A percentile compares a stretch with the other conserved stretches of the same genome.
Evolutionary conservation across 2,329 filamentous ascomycete species (phyloP).

Genomic region (Xylariales sp.): DNA sequence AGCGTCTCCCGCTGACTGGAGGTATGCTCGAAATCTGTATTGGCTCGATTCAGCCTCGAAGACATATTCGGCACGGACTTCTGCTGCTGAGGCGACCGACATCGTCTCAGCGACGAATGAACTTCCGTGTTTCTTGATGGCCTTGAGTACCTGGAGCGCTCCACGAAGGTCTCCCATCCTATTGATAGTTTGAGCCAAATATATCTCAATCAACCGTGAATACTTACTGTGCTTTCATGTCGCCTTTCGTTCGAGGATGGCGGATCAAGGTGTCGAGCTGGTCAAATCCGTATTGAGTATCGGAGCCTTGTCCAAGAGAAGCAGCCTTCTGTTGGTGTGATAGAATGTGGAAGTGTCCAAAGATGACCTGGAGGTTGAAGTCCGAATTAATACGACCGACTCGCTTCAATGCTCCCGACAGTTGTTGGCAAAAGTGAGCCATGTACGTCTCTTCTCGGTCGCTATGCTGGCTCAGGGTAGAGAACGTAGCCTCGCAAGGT

Average conservation of each 20-base stretch:
- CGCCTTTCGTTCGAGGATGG: constrained; percentile 5
- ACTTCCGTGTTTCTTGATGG: constrained; percentile 1
- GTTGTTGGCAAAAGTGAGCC: constrained; percentile 1
- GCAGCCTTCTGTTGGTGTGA: background rate
- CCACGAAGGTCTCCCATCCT: constrained; percentile 2
- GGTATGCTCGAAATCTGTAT: constrained; percentile 3
- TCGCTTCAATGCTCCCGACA: constrained; percentile 3
- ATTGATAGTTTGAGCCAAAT: background rate
- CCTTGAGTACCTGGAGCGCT: constrained; percentile 2
- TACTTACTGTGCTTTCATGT: constrained; percentile 4
- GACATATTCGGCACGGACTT: constrained; percentile 7
- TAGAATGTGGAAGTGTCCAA: constrained; percentile 8
- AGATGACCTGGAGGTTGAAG: constrained; percentile 3
- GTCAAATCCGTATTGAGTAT: background rate
- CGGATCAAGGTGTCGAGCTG: constrained; percentile 2
- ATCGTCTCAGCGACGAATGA: constrained; percentile 3
- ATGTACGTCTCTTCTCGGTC: background rate
- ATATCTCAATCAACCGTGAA: too few relatives aligned
- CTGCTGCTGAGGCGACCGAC: background rate
- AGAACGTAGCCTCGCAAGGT: background rate
- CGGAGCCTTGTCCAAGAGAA: too few relatives aligned
- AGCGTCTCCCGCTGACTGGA: background rate
- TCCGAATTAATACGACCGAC: constrained; percentile 2
- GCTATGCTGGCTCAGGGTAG: too few relatives aligned
- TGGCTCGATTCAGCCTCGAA: constrained; percentile 6